Base-by-base conservation (phyloP, 2,329 filamentous ascomycete species). In the Ophiostoma perfectum region DNA sequence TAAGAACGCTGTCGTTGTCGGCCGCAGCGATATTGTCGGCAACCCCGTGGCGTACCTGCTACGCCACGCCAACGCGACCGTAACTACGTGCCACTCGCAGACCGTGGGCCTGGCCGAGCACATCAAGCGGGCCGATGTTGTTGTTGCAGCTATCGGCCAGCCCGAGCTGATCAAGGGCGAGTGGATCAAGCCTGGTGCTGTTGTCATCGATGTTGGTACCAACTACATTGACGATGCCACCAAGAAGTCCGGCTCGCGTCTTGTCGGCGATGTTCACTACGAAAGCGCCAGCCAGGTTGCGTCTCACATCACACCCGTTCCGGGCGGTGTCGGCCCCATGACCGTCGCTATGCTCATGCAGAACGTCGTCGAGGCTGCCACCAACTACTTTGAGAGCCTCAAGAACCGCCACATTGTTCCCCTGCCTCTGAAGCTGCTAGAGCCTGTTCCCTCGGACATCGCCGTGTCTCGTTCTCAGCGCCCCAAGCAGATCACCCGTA, bases 281-380 rank as follows among this genome's bases (percentile, higher is more conserved):
- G 92, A 93, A 66, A 88, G 90, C 60, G 94, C 94, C 16, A 85
- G 84, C 16, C 84, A 96, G 76, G 90, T 97, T 58, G 95, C 93
- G 27, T 97, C 93, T 2, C 86, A 91, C 75, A 97, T 99, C 75
- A 99, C 95, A 2, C 95, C 95, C 0, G 95, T 99, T 2, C 95
- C 95, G 1, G 95, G 95, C 69, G 95, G 95, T 78, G 95, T 99
- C 70, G 95, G 95, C 0, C 95, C 95, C 66, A 99, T 99, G 95
- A 99, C 95, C 3, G 93, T 99, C 72, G 95, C 95, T 70, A 99
- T 99, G 95, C 84, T 99, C 64, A 82, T 99, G 74, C 91, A 96
- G 79, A 99, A 99, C 76, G 93, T 98, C 8, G 90, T 98, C 68
- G 90, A 94, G 73, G 89, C 94, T 45, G 90, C 95, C 47, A 90